Evolutionary conservation across 805 yeast species (phyloP), one percentile per base, ranked within the genome.

Genomic region (Kodamaea sagamina): DNA sequence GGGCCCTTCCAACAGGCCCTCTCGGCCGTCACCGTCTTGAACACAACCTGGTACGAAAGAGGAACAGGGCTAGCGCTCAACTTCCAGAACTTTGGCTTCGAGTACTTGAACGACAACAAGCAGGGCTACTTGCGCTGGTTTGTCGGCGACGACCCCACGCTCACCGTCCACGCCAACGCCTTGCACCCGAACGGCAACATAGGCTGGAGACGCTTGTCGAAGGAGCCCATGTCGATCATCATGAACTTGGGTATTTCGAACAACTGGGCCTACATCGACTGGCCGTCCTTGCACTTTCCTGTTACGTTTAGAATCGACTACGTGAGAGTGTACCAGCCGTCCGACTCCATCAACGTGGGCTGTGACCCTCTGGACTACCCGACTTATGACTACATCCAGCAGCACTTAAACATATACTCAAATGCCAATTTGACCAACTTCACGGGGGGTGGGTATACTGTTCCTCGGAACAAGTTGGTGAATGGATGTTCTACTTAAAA

Each of bases 1-100:
- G 97, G 97, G 40, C 96, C 97, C 1, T 81, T 75, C 67, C 98
- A 92, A 68, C 93, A 92, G 67, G 97, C 97, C 40, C 74, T 92
- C n/a, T 88, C 97, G 3, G 95, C 82, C 0, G 78, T 81, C 6
- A 77, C 97, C 0, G 82, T 86, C 2, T 71, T 92, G 52, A 90
- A 89, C 64, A 72, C 80, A 2, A 71, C 81, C 0, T 92, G 98
- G 98, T 90, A 86, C 64, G 83, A 88, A 57, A 64, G 60, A 49
- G 88, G 88, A 39, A 75, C 68, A 9, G 74, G 71, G 42, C 57
- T 48, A 3, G 39, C 15, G 7, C 74, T 65, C 43, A 59, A 70
- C 42, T 92, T 67, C 71, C 98, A 92, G 62, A 75, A 71, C 32
- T 89, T 78, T 57, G 93, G 86, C 1, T 79, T 77, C 48, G 98